These are phyloP conservation scores for Melanogaster broomeanus DNA, from an alignment of 768 basidiomycete genomes.

Conservation along the genomic window DNA sequence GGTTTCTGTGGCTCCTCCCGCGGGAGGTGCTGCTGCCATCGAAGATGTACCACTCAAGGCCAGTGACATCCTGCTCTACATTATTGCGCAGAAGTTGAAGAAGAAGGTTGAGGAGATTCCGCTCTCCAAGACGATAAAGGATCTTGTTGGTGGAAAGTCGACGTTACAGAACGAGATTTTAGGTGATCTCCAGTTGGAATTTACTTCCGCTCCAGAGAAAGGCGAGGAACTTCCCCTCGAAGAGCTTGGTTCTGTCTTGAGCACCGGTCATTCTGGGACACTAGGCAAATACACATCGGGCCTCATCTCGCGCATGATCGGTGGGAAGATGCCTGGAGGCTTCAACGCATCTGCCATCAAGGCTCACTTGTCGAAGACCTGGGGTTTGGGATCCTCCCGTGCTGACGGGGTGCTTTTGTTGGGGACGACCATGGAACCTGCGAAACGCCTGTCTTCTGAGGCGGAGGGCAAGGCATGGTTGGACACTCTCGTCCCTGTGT, in stretches of 20 bases:
- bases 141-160: conserved; percentile 97
- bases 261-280: conserved; percentile 77
- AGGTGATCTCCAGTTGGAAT: conserved; percentile 95
- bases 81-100: conserved; percentile 98
- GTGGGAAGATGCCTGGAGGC: conserved; percentile 98
- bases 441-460: conserved; percentile 91
- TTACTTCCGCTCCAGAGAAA: conserved; percentile 94
- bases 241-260: conserved; percentile 87
- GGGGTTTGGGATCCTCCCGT: conserved; percentile 92
- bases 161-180: conserved; percentile 98
- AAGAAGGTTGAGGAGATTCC: conserved; percentile 90
- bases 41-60: conserved; percentile 94
- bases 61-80: conserved; percentile 78
- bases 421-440: conserved; percentile 89
- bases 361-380: conserved; percentile 83
- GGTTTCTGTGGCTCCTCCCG: conserved; percentile 46
- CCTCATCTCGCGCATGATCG: conserved; percentile 87
- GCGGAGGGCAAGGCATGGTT: conserved; percentile 93
- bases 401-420: conserved; percentile 89
- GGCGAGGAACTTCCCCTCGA: conserved; percentile 96
- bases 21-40: conserved; percentile 69
- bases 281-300: conserved; percentile 94
- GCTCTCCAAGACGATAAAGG: conserved; percentile 93
- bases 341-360: conserved; percentile 95
- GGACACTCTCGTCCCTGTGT: conserved; percentile 78